These are phyloP conservation scores for Piedraia hortae DNA, from an alignment of 2,329 filamentous ascomycete genomes.

Conservation along the genomic window DNA sequence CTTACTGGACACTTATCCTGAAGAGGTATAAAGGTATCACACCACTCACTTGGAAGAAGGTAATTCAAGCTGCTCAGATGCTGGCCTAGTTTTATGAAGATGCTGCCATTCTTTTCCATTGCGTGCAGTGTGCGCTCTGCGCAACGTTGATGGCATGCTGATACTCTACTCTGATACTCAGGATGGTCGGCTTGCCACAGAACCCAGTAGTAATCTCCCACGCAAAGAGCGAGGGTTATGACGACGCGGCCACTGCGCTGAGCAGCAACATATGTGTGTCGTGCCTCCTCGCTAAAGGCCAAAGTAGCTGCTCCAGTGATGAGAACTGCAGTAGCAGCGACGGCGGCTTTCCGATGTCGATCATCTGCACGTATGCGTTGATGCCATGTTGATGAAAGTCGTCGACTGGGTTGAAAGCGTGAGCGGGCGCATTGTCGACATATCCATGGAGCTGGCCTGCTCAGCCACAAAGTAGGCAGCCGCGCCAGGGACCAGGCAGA, in stretches of 20 bases:
- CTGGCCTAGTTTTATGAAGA: slow-evolving; percentile 94
- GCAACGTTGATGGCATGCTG: slow-evolving; percentile 74
- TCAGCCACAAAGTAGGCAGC: no score
- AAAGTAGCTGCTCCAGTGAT: slow-evolving; percentile 16
- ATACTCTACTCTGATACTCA: slow-evolving; percentile 36
- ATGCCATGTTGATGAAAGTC: no score
- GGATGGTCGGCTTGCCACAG: slow-evolving; percentile 43
- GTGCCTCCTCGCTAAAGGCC: slow-evolving; percentile 36
- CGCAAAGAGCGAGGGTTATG: slow-evolving; percentile 46
- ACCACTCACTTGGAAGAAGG: slow-evolving; percentile 74
- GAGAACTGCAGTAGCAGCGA: slow-evolving; percentile 9
- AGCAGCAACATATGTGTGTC: slow-evolving; percentile 44
- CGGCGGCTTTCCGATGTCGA: slow-evolving; percentile 9
- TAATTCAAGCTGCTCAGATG: slow-evolving; percentile 94
- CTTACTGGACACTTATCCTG: slow-evolving; percentile 92
- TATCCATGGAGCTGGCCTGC: no score
- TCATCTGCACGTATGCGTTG: no score
- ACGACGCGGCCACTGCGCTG: slow-evolving; percentile 59
- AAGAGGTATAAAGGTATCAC: slow-evolving; percentile 76
- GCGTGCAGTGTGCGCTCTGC: slow-evolving; percentile 65
- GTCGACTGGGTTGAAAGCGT: no score
- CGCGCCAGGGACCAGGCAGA: no score
- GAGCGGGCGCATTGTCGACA: no score
- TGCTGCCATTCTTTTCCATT: slow-evolving; percentile 85
- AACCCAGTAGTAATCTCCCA: slow-evolving; percentile 62